A percentile compares a stretch with the other conserved stretches of the same genome.
phyloP scores from a whole-genome alignment of 176 grass and related monocot genomes.

The Aegilops umbellulata region DNA sequence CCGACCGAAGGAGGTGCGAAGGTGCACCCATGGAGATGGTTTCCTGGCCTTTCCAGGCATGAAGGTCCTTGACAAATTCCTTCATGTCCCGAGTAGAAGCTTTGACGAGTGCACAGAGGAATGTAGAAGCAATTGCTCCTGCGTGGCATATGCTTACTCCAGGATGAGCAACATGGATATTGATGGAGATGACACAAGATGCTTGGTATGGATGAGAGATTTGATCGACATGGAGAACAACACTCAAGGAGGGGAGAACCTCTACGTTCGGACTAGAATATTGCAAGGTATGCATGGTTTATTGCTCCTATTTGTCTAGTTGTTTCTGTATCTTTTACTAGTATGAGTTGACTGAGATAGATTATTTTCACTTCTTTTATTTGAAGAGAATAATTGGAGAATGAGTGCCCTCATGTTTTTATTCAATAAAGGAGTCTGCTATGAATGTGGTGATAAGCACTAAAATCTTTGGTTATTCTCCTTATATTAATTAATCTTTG shows the following conservation, averaged over 20 bases:
- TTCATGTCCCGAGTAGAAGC: conserved; percentile 19
- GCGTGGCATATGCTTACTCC: conserved; percentile 54
- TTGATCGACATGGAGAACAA: conserved; percentile 38
- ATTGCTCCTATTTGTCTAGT: background rate
- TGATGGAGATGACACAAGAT: conserved; percentile 29
- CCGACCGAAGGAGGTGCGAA: background rate
- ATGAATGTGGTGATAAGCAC: background rate
- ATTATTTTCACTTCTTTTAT: background rate
- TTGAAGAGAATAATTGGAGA: background rate
- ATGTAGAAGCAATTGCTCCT: conserved; percentile 53
- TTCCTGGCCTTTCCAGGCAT: conserved; percentile 4
- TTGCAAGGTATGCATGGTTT: conserved; percentile 4
- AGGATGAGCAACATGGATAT: conserved; percentile 24
- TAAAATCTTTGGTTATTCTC: background rate
- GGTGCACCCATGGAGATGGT: conserved; percentile 6
- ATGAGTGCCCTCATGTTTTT: background rate
- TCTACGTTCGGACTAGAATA: conserved; percentile 27
- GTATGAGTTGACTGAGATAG: background rate
- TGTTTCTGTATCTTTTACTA: background rate
- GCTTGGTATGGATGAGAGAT: conserved; percentile 45
- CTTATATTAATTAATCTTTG: background rate
- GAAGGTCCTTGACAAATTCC: conserved; percentile 41
- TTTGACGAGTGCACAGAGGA: conserved; percentile 36
- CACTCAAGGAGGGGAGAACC: conserved; percentile 25
- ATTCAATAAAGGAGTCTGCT: background rate